Percentiles rank a stretch among this genome's conserved stretches.
phyloP scores from a whole-genome alignment of 2,329 filamentous ascomycete genomes.

The Immersiporthe knoxdaviesiana region DNA sequence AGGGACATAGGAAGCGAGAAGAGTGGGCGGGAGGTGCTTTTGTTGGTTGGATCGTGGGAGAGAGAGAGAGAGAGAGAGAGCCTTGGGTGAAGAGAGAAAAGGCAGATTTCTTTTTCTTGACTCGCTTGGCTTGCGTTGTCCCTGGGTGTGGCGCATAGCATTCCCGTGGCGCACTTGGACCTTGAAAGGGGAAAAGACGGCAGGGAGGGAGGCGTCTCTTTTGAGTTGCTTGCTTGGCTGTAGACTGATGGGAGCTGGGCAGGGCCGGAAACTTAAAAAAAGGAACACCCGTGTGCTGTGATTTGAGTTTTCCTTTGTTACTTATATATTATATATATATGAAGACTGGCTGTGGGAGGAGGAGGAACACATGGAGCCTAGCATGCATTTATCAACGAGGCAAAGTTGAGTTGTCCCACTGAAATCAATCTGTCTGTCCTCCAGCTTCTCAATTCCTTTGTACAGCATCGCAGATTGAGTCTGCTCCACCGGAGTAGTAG shows the following conservation, averaged over 20 bases:
- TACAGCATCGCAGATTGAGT: background rate
- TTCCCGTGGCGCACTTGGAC: background rate
- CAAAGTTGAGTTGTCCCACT: background rate
- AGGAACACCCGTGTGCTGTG: background rate
- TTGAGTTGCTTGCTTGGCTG: background rate
- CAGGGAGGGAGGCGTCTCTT: background rate
- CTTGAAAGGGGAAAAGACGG: background rate
- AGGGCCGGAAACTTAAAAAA: background rate
- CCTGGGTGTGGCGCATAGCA: background rate
- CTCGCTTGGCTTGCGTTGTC: background rate
- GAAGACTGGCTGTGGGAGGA: conserved; percentile 10
- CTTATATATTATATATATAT: background rate
- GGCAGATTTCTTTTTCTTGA: background rate
- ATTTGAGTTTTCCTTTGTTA: background rate
- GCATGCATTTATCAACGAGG: conserved; percentile 22
- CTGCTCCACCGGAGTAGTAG: background rate
- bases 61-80: background rate
- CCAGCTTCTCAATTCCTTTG: background rate
- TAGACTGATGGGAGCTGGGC: background rate
- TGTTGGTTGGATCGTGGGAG: no score
- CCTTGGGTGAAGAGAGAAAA: background rate
- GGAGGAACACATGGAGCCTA: conserved; percentile 23
- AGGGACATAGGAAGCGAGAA: no score
- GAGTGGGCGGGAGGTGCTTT: background rate
- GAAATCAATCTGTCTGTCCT: background rate